Base-by-base conservation (phyloP, 2,329 filamentous ascomycete genomes). In the Xylaria arbuscula region DNA sequence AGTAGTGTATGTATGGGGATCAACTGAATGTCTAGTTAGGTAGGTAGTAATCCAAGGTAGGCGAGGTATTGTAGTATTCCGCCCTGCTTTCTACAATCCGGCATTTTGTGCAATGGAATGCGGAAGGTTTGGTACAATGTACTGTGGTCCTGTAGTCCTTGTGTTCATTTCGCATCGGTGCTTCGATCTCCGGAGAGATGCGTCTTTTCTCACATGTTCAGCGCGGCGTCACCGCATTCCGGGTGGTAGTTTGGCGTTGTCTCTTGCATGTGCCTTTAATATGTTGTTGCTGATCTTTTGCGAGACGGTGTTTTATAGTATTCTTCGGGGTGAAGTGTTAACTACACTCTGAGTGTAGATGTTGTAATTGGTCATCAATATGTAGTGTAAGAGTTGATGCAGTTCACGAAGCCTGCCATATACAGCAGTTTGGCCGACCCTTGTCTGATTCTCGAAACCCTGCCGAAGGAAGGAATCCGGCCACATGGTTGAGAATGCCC, bases 121-220 rank as follows among this genome's bases (percentile, higher is more conserved):
- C 40, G 7, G 28, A 28, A 40, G 5, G 28, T 22, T 22, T 57
- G 15, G 34, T 2, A 13, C 24, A 51, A 53, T 54, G 34, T 34
- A 57, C 15, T 15, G 40, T 17, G n/a, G n/a, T n/a, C 34, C 45
- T 66, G 32, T 34, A n/a, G 32, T 32, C 56, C 36, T 45, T 53
- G 34, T n/a, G 9, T n/a, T 24, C n/a, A 57, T 62, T 40, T 66
- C 45, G 34, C 45, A n/a, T 53, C 36, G 32, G 45, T 34, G 22
- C 32, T 53, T 66, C 53, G 64, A 66, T 57, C 42, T 66, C 58
- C 58, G 58, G 53, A 24, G 51, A 40, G 36, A 34, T 9, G 11
- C 42, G 54, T 17, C 15, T 34, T 38, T 22, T 66, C 28, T 51
- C 45, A 11, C 38, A 11, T 62, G 17, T 64, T 54, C 32, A 9